Base-by-base conservation (phyloP, 306 rosid species). In the Carpinus viminea region DNA sequence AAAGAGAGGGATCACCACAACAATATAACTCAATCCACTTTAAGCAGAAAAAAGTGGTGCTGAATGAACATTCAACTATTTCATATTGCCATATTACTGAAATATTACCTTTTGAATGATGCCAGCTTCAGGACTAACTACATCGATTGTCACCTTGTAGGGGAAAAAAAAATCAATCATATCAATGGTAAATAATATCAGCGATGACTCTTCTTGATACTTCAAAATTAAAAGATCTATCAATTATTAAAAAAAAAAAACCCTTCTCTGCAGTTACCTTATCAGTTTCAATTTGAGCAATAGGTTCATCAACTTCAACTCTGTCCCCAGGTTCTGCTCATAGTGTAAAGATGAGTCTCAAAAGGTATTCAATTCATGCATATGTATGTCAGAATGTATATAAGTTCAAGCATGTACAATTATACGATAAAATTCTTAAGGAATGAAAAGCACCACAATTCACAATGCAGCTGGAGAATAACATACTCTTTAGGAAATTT, bases 211-310 rank as follows among this genome's bases (percentile, higher is more conserved):
- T 56, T 59, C 50, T 52, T 52, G 8, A 66, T 28, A 46, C 46
- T 45, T 28, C 26, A 73, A 45, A 76, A 72, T 4, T 26, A 36
- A 8, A 13, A 41, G 56, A 50, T 5, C 45, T 16, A 81, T 56
- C 62, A 48, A 76, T 28, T 46, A n/a, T 4, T 20, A 1, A 7
- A 34, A 74, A 51, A 11, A 4, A 69, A 59, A 38, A 61, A 18
- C 50, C 54, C 26, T 48, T 57, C 6, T 46, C 18, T 65, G 31
- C 75, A 59, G 34, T 51, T 66, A 92, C 96, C 97, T 90, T 92
- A 83, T 92, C 97, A n/a, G 97, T 92, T 82, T 90, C 97, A 72
- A 92, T 88, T 73, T 92, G 93, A 85, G 97, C 96, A 83, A 92
- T 89, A 56, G 93, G 85, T 74, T 90, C 97, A 68, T 92, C 97